These are phyloP conservation scores for Syncephalastrum contaminatum DNA, from an alignment of 371 early-diverging fungal genomes.

Conservation along the genomic window DNA sequence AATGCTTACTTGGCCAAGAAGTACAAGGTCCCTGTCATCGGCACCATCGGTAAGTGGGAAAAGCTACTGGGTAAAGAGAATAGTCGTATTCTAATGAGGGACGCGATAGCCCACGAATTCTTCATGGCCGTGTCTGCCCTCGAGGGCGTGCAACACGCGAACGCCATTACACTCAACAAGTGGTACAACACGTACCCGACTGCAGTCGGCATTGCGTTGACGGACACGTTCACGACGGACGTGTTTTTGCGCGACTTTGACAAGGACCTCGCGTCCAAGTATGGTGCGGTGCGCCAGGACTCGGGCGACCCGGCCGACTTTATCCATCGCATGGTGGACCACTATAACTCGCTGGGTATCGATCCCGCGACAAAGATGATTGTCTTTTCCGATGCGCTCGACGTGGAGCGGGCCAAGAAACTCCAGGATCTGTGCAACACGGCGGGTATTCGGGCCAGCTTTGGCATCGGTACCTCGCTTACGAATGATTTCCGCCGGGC, in stretches of 20 bases:
- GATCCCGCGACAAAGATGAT: constrained; percentile 63
- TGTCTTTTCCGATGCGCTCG: constrained; percentile 73
- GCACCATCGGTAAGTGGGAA: constrained; percentile 61
- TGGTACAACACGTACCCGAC: constrained; percentile 66
- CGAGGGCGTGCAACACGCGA: constrained; percentile 61
- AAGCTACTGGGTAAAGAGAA: neutral
- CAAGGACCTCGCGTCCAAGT: constrained; percentile 49
- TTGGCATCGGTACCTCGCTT: constrained; percentile 80
- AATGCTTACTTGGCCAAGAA: constrained; percentile 73
- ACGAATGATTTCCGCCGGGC: constrained; percentile 67
- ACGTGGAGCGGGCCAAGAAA: constrained; percentile 51
- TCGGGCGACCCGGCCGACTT: constrained; percentile 68
- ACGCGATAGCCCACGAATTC: constrained; percentile 66
- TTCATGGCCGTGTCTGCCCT: constrained; percentile 78
- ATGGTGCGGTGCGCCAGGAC: constrained; percentile 72
- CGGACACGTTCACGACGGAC: constrained; percentile 73
- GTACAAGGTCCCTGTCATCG: constrained; percentile 61
- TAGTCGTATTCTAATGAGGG: neutral
- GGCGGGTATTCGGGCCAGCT: constrained; percentile 55
- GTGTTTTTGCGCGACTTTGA: constrained; percentile 67
- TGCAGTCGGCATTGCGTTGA: constrained; percentile 64
- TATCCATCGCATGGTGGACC: constrained; percentile 49
- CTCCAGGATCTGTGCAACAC: constrained; percentile 45
- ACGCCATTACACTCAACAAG: constrained; percentile 54
- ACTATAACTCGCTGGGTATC: constrained; percentile 57